phyloP scores from a whole-genome alignment of 139 green algal species.

The Spirogloea muscicola region DNA sequence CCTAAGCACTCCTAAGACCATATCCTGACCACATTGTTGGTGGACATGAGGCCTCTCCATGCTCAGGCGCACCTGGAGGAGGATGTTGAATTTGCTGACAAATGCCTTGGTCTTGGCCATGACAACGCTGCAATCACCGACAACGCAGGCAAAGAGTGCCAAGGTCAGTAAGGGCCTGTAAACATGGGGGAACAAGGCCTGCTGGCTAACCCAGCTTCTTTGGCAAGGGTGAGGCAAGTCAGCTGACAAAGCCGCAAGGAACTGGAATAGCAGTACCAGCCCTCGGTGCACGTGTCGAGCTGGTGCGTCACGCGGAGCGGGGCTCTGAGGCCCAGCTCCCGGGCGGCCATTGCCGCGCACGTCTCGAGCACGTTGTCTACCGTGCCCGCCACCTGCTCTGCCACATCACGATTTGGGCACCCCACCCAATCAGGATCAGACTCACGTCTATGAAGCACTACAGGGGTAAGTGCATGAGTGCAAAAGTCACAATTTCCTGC shows the following conservation, averaged over 20 bases:
- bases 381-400: slow-evolving; percentile 1
- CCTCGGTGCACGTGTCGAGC: slow-evolving; percentile 12
- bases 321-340: neutral
- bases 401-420: too few species aligned
- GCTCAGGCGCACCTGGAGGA: slow-evolving; percentile 4
- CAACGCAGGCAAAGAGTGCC: too few species aligned
- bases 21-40: too few species aligned
- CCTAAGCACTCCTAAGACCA: too few species aligned
- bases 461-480: too few species aligned
- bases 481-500: too few species aligned
- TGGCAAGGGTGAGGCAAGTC: neutral
- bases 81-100: slow-evolving; percentile 3
- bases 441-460: too few species aligned
- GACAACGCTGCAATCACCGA: slow-evolving; percentile 1
- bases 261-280: neutral
- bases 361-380: neutral
- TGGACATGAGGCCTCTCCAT: too few species aligned
- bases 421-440: too few species aligned
- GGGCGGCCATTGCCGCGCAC: neutral
- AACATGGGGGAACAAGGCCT: neutral
- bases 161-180: neutral
- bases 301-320: neutral
- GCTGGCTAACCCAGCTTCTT: neutral
- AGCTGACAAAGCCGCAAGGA: neutral
- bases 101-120: slow-evolving; percentile 18